Percentiles rank a stretch among this genome's conserved stretches.
These are phyloP conservation scores for Dactylellina cionopaga DNA, from an alignment of 2,329 filamentous ascomycete genomes.

Conservation along the genomic window DNA sequence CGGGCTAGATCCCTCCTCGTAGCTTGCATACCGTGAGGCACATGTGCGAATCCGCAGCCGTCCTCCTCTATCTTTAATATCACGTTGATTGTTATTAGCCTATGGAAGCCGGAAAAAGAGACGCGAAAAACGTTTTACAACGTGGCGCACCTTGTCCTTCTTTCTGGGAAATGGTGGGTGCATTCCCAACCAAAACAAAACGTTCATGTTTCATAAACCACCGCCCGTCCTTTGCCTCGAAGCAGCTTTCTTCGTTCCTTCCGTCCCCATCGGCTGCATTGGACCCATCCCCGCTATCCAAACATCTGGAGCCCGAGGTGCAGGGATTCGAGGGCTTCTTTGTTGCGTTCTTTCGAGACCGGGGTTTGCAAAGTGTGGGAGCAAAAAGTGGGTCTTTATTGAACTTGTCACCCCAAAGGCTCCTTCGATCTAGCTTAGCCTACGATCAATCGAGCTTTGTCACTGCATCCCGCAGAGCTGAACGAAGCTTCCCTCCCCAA, in stretches of 20 bases:
- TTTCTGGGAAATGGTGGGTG: constrained; percentile 18
- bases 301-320: constrained; percentile 34
- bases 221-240: constrained; percentile 12
- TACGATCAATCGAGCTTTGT: background rate
- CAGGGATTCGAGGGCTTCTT: constrained; percentile 39
- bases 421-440: constrained; percentile 1
- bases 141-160: constrained; percentile 44
- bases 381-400: constrained; percentile 17
- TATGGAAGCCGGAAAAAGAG: constrained; percentile 34
- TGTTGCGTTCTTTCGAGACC: constrained; percentile 24
- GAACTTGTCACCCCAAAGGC: constrained; percentile 8
- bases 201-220: constrained; percentile 32
- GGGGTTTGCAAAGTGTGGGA: constrained; percentile 30
- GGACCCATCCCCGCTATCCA: constrained; percentile 47
- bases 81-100: constrained; percentile 40
- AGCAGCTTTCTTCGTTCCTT: constrained; percentile 15
- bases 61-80: background rate
- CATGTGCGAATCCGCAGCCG: constrained; percentile 4
- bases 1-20: background rate
- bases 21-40: background rate
- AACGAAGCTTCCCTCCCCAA: constrained; percentile 13
- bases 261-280: constrained; percentile 43
- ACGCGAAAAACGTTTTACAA: constrained; percentile 51
- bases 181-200: constrained; percentile 48
- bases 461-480: too few relatives aligned